Evolutionary conservation across 768 basidiomycete genomes (phyloP).

Genomic region (Coprinopsis sp.): DNA sequence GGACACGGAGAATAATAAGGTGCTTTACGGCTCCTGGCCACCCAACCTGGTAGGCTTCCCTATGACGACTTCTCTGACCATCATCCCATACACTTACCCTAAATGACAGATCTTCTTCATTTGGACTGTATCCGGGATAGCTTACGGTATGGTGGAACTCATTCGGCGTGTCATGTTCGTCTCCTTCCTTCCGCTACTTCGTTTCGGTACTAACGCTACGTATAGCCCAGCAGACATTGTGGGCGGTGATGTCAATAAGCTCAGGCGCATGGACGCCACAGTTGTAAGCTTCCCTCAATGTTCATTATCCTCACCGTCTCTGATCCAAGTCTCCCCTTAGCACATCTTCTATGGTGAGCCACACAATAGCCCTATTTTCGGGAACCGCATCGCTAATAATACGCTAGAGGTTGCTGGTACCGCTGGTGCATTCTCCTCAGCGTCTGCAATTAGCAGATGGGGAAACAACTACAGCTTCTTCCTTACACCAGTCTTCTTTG

Average conservation of each 20-base stretch:
- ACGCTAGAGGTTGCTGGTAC: conserved; percentile 28
- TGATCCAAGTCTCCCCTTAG: too few species aligned
- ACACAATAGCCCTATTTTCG: background rate
- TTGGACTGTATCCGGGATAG: conserved; percentile 29
- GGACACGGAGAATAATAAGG: conserved; percentile 12
- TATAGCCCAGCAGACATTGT: conserved; percentile 29
- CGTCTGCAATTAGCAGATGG: conserved; percentile 26
- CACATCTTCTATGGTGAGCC: conserved; percentile 25
- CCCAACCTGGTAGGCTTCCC: conserved; percentile 21
- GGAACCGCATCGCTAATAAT: background rate
- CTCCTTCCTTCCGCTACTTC: background rate
- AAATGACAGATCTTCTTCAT: conserved; percentile 24
- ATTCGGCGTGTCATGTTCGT: conserved; percentile 31
- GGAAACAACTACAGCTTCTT: conserved; percentile 33
- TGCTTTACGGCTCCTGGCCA: conserved; percentile 24
- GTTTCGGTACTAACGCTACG: background rate
- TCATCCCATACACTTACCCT: background rate
- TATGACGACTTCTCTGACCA: background rate
- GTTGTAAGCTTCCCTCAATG: conserved; percentile 15
- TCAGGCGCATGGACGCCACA: conserved; percentile 29
- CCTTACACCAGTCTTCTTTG: conserved; percentile 28
- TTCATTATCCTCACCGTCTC: too few species aligned
- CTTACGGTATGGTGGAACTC: conserved; percentile 32
- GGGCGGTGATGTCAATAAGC: conserved; percentile 27
- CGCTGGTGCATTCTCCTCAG: conserved; percentile 25